Conservation (phyloP, 2,329 filamentous ascomycete species). For the Aschersonia sp. region DNA sequence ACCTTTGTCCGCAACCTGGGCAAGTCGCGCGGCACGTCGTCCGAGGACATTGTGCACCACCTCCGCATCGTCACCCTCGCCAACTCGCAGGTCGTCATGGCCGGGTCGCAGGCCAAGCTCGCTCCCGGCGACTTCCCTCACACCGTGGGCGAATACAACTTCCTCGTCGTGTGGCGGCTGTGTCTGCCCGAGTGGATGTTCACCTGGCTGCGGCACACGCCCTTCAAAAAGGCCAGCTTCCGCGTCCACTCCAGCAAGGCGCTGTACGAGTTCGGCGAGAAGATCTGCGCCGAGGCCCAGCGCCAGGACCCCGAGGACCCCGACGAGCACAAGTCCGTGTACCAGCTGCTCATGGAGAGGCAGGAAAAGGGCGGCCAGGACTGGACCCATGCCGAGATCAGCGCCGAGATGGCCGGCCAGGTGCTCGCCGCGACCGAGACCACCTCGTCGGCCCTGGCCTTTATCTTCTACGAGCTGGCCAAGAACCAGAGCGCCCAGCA, state of each 20-base stretch:
- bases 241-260: slow-evolving; percentile 7
- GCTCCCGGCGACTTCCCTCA: slow-evolving; percentile 5
- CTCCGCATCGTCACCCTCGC: slow-evolving; percentile 6
- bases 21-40: slow-evolving; percentile 2
- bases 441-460: slow-evolving; percentile 7
- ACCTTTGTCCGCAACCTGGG: slow-evolving; percentile 5
- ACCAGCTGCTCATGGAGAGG: neutral
- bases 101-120: slow-evolving; percentile 4
- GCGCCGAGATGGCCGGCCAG: slow-evolving; percentile 9
- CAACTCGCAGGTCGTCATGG: slow-evolving; percentile 7
- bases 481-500: slow-evolving; percentile 3
- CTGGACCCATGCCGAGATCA: slow-evolving; percentile 5
- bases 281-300: slow-evolving; percentile 4
- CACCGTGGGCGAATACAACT: slow-evolving; percentile 8
- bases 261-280: slow-evolving; percentile 4
- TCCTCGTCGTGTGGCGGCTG: slow-evolving; percentile 8
- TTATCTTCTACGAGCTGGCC: slow-evolving; percentile 8
- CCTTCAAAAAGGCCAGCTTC: slow-evolving; percentile 4
- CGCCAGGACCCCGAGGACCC: neutral
- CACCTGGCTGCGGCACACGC: slow-evolving; percentile 6
- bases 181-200: slow-evolving; percentile 7
- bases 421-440: slow-evolving; percentile 7
- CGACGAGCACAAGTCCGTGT: neutral
- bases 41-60: slow-evolving; percentile 8
- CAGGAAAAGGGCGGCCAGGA: neutral